phyloP scores from a whole-genome alignment of 345 rosid genomes.

The Pistacia vera region DNA sequence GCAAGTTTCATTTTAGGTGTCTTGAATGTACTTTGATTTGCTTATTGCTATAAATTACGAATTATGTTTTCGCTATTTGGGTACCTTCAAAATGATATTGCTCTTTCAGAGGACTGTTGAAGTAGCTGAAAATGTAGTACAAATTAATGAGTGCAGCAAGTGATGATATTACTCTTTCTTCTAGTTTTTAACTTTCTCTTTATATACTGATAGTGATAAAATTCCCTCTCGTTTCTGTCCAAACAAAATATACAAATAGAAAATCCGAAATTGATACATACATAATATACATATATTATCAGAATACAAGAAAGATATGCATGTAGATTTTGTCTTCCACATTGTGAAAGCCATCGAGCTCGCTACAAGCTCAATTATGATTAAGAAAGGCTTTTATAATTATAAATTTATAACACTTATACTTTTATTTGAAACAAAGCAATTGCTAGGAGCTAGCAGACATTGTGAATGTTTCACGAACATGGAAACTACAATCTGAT shows the following conservation, averaged over 20 bases:
- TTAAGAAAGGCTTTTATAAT: background rate
- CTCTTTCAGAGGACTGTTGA: background rate
- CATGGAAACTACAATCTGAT: background rate
- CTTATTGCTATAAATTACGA: background rate
- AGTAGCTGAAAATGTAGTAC: background rate
- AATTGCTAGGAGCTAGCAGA: slow-evolving; percentile 3
- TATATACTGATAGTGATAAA: background rate
- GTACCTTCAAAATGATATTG: background rate
- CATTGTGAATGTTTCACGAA: slow-evolving; percentile 6
- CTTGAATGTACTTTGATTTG: slow-evolving; percentile 5
- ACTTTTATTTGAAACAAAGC: slow-evolving; percentile 12
- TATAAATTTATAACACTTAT: background rate
- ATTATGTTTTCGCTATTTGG: background rate
- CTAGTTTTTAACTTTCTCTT: background rate
- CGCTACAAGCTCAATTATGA: slow-evolving; percentile 9
- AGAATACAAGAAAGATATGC: slow-evolving; percentile 6
- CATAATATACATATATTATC: background rate
- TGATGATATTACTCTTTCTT: background rate
- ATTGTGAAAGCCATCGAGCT: slow-evolving; percentile 10
- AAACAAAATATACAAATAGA: background rate
- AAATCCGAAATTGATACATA: background rate
- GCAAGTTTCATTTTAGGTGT: background rate
- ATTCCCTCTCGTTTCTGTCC: background rate
- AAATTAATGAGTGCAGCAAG: slow-evolving; percentile 4
- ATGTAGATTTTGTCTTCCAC: slow-evolving; percentile 17